Conservation (phyloP, 2,329 filamentous ascomycete genomes). For the Pseudogymnoascus sp. region DNA sequence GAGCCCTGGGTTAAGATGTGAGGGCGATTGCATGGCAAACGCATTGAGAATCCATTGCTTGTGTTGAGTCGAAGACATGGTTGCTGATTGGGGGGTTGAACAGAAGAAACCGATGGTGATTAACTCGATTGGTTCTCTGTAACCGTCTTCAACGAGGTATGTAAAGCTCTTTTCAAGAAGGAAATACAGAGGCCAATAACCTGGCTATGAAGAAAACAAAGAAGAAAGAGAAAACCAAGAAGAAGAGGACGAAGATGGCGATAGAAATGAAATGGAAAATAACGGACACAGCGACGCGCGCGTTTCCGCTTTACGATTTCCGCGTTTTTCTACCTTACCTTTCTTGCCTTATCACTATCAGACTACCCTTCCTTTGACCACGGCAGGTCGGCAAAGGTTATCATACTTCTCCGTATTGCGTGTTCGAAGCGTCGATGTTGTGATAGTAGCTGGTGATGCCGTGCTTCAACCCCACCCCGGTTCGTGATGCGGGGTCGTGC, state of each 20-base stretch:
- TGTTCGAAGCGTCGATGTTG: not conserved
- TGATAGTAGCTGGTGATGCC: not conserved
- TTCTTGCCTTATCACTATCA: not conserved
- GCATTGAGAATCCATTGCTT: constrained; percentile 43
- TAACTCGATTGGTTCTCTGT: not conserved
- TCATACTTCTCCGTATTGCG: not conserved
- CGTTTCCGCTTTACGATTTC: not conserved
- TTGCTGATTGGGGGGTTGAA: not conserved
- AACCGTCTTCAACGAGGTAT: not conserved
- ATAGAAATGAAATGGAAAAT: not conserved
- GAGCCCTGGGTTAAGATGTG: constrained; percentile 47
- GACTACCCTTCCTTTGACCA: not conserved
- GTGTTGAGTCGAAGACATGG: constrained; percentile 14
- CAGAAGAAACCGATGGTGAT: not conserved
- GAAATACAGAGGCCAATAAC: not conserved
- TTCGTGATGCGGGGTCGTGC: not conserved
- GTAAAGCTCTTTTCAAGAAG: not conserved
- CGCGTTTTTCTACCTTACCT: not conserved
- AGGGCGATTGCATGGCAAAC: constrained; percentile 41
- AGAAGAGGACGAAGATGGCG: not conserved
- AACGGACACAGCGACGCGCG: not conserved
- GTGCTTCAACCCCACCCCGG: not conserved
- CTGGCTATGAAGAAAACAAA: not conserved
- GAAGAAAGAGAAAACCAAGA: not conserved
- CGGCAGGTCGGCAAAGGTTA: not conserved